A percentile compares a stretch with the other conserved stretches of the same genome.
Evolutionary conservation across 2,329 filamentous ascomycete species (phyloP).

Genomic region (Fusarium ramigenum): DNA sequence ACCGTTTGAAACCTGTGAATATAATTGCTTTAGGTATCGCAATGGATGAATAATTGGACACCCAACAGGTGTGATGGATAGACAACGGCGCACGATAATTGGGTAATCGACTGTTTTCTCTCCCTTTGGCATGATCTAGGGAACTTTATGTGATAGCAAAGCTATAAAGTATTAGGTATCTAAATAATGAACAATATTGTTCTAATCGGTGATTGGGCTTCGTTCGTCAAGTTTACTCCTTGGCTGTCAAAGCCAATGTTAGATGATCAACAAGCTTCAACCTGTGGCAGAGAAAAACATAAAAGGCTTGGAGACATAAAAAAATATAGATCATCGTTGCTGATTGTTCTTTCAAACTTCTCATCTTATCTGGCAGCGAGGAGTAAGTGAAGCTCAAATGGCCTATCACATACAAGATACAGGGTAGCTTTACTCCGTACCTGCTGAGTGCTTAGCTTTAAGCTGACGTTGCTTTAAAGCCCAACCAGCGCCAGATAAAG

Average conservation of each 20-base stretch:
- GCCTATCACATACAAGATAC: neutral
- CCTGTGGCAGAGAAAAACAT: neutral
- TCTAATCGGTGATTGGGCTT: neutral
- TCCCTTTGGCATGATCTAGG: neutral
- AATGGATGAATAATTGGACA: neutral
- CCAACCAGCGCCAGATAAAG: conserved; percentile 10
- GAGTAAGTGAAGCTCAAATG: neutral
- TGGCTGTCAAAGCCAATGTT: neutral
- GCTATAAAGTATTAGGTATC: neutral
- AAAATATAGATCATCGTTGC: neutral
- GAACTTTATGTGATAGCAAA: neutral
- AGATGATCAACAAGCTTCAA: neutral
- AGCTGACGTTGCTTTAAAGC: conserved; percentile 13
- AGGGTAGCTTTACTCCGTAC: neutral
- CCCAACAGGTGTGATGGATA: neutral
- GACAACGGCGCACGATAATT: neutral
- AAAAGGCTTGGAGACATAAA: neutral
- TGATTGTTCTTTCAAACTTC: neutral
- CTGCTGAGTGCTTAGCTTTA: neutral
- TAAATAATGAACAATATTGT: neutral
- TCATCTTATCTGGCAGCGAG: neutral
- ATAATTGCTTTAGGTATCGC: neutral
- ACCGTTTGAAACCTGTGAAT: neutral
- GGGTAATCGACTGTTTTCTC: neutral
- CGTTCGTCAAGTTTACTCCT: neutral